Base-by-base conservation (phyloP, 2,329 filamentous ascomycete species). In the Geoglossum cookeanum region DNA sequence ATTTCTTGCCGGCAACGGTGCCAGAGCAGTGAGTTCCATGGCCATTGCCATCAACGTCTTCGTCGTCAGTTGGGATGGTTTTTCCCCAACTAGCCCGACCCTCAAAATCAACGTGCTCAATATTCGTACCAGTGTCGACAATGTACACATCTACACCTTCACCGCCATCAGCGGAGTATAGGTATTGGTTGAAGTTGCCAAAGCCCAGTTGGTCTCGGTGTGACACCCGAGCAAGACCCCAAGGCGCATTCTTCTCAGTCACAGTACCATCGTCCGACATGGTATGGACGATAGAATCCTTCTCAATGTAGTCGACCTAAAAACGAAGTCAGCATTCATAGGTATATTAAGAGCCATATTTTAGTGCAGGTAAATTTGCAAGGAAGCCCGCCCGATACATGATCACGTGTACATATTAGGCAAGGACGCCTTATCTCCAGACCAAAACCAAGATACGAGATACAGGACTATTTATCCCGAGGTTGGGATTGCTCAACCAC, bases 21-120 rank as follows among this genome's bases (percentile, higher is more conserved):
- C 92, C 92, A 62, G 92, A 97, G 83, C 92, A 98, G 79, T 98
- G 92, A 67, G 92, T 98, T 66, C 92, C 92, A 77, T 98, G 92
- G 61, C 92, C 92, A 67, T 98, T 98, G 71, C 92, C 92, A 74
- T 98, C 92, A 64, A 80, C 78, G 68, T 98, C 92, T 55, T 78
- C 83, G 68, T 98, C 90, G 60, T 83, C 83, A 53, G 71, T 64
- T 60, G 94, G 94, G 65, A 98, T 90, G 64, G 92, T 98, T 81
- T 94, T 92, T 70, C 92, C 92, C 92, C 92, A 98, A 66, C 80
- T 77, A 65, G 94, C 92, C 71, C 92, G 90, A 61, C 87, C 92
- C 74, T 94, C 91, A 63, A 98, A 98, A 74, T 98, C 92, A 64
- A 94, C 89, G 75, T 98, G 92, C 54, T 91, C 80, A 64, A 77